These are phyloP conservation scores for Neurospora sp. DNA, from an alignment of 495 filamentous ascomycete species.

Conservation along the genomic window DNA sequence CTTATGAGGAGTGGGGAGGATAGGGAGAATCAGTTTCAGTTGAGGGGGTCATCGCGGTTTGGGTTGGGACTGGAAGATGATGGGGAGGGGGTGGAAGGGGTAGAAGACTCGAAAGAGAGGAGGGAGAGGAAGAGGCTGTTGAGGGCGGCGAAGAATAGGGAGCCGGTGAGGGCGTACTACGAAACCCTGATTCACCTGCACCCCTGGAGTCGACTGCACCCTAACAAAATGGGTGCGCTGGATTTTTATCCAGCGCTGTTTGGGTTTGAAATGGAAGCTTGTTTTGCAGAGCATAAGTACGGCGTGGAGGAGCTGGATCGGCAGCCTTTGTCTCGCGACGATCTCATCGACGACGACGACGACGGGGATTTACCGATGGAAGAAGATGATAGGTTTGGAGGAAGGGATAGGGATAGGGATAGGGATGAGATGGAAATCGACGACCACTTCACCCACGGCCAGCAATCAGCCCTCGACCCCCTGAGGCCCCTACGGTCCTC, in stretches of 20 bases:
- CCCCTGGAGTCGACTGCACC: constrained; percentile 24
- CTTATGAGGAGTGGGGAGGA: constrained; percentile 29
- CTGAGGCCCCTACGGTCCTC: neutral
- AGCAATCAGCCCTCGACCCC: neutral
- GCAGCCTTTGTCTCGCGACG: neutral
- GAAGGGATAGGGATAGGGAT: neutral
- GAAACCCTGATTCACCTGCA: constrained; percentile 28
- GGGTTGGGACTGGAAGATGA: no score
- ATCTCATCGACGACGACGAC: neutral
- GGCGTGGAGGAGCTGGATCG: neutral
- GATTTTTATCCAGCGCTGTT: constrained; percentile 35
- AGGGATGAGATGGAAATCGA: neutral
- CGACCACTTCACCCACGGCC: neutral
- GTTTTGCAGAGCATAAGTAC: constrained; percentile 17
- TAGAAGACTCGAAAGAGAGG: constrained; percentile 4
- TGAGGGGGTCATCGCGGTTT: neutral
- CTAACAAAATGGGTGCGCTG: constrained; percentile 17
- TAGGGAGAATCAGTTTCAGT: neutral
- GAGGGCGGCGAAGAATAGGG: constrained; percentile 12
- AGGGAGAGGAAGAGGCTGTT: neutral
- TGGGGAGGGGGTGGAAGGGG: no score
- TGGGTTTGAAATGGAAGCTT: constrained; percentile 28
- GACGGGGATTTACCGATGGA: neutral
- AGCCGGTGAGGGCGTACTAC: constrained; percentile 21
- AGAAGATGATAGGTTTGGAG: neutral